Conservation (phyloP, 2,329 filamentous ascomycete genomes). For the Trichoderma aggressivum region DNA sequence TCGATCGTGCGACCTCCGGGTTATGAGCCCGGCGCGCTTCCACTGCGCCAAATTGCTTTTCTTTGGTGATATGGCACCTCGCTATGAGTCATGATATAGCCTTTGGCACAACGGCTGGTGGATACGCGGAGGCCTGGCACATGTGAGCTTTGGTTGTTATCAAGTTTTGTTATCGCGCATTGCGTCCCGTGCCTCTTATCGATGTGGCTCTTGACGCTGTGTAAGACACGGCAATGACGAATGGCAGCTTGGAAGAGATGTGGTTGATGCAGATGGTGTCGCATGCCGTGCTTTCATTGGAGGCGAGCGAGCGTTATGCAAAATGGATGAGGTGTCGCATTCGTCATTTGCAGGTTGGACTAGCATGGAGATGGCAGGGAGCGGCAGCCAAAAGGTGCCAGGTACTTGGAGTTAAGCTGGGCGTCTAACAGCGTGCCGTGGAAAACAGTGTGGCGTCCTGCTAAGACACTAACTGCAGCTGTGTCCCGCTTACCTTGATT, state of each 20-base stretch:
- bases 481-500: not conserved
- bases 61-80: not conserved
- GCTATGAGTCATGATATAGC: constrained; percentile 13
- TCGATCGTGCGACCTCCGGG: constrained; percentile 32
- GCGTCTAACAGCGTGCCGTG: not conserved
- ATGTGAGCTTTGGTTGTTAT: not conserved
- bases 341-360: not conserved
- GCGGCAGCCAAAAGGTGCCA: not conserved
- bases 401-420: not conserved
- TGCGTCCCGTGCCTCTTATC: not conserved
- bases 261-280: not conserved
- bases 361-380: not conserved
- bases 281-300: constrained; percentile 1
- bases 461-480: not conserved
- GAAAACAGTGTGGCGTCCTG: not conserved
- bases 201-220: not conserved
- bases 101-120: not conserved
- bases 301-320: constrained; percentile 1
- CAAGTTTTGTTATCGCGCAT: not conserved
- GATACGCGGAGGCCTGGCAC: not conserved
- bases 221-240: not conserved
- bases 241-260: not conserved
- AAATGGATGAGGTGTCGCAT: constrained; percentile 11
- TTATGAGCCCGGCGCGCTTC: constrained; percentile 31
- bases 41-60: constrained; percentile 32